A percentile compares a stretch with the other conserved stretches of the same genome.
Evolutionary conservation across 768 basidiomycete genomes (phyloP).

Genomic region (Tremella mesenterica): DNA sequence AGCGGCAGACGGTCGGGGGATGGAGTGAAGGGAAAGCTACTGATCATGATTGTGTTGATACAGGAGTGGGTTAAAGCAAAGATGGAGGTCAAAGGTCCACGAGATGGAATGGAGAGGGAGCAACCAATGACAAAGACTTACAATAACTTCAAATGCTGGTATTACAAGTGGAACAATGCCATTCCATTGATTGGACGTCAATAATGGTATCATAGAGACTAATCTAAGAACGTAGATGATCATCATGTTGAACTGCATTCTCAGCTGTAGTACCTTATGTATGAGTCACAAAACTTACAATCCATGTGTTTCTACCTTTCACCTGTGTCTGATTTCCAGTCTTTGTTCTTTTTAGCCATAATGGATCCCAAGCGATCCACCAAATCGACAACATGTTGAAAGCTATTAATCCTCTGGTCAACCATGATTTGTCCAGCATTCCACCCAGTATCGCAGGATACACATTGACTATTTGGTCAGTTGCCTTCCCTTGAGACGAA

Average conservation of each 20-base stretch:
- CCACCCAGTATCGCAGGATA: not conserved
- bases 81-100: no score
- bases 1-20: not conserved
- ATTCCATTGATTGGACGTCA: not conserved
- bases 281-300: conserved; percentile 12
- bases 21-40: not conserved
- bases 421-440: no score
- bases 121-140: no score
- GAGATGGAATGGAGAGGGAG: no score
- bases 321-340: conserved; percentile 11
- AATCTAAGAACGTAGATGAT: conserved; percentile 12
- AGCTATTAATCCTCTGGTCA: conserved; percentile 46
- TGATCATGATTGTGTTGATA: no score
- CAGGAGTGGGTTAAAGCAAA: no score
- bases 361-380: conserved; percentile 83
- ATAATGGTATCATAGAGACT: not conserved
- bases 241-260: conserved; percentile 25
- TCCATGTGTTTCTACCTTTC: conserved; percentile 26
- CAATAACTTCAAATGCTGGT: no score
- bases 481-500: not conserved
- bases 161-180: no score
- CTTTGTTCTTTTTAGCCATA: conserved; percentile 51
- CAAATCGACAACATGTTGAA: conserved; percentile 56
- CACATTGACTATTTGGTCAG: not conserved
- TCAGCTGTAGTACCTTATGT: not conserved